These are phyloP conservation scores for Peronospora destructor DNA, from an alignment of 352 stramenopile species.

Conservation along the genomic window DNA sequence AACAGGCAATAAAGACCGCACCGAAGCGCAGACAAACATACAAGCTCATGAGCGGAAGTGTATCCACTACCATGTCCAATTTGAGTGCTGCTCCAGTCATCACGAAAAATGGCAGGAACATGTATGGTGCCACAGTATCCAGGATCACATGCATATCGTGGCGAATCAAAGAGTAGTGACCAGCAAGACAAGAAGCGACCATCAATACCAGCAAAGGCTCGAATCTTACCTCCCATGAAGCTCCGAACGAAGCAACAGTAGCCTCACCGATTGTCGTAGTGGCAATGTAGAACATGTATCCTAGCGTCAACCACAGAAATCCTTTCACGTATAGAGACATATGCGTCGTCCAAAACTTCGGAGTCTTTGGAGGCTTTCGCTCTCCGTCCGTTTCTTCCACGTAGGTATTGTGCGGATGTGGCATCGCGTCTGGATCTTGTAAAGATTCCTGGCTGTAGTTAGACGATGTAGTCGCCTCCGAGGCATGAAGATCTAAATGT, in stretches of 20 bases:
- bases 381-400: constrained; percentile 27
- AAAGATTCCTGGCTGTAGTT: constrained; percentile 19
- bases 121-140: constrained; percentile 56
- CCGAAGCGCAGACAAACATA: constrained; percentile 54
- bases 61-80: constrained; percentile 51
- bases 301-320: constrained; percentile 55
- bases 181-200: constrained; percentile 52
- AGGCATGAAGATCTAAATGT: constrained; percentile 28
- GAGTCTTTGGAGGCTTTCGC: neutral
- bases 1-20: constrained; percentile 56
- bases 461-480: constrained; percentile 4
- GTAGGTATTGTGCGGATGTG: constrained; percentile 53
- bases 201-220: constrained; percentile 67
- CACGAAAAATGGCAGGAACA: no score
- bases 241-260: constrained; percentile 36
- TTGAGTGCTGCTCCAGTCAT: constrained; percentile 66
- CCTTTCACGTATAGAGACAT: constrained; percentile 52
- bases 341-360: constrained; percentile 14
- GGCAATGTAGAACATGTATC: constrained; percentile 55
- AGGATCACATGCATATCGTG: constrained; percentile 78
- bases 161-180: constrained; percentile 51
- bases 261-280: constrained; percentile 41
- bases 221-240: constrained; percentile 65
- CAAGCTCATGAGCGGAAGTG: constrained; percentile 60
- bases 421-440: constrained; percentile 34